Evolutionary conservation across 139 green algal species (phyloP), one percentile per base, ranked within the genome.

Genomic region (Coelastrella sp.): DNA sequence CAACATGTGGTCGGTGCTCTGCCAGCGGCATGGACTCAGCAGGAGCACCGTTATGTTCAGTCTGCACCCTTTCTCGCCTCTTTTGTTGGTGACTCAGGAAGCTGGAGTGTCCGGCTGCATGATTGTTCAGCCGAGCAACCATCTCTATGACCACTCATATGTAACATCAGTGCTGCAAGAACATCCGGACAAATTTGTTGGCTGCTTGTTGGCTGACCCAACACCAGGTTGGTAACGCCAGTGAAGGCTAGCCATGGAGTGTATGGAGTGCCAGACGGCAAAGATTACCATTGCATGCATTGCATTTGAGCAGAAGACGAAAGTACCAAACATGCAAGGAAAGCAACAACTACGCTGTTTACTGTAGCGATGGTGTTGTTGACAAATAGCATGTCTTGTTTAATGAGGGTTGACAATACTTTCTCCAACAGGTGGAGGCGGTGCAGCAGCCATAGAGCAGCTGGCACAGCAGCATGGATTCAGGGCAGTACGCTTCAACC

Each of bases 131-230:
- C 94, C 95, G 15, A 91, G 91, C n/a, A 96, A 96, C 78, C 94
- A 96, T 82, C 80, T 88, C 22, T 96, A 93, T 90, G 95, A 97
- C 92, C 95, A 97, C 80, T 90, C 82, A 7, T 97, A 97, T 81
- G 90, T 97, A 0, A 87, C 68, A 24, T 78, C 81, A 49, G 93
- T 92, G 22, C 73, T 95, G 68, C 49, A 83, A 20, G 19, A n/a
- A 35, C 68, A 96, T 88, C 95, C 95, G 6, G 72, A 58, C 10
- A 89, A 85, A 22, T 96, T 97, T 82, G 86, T 94, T 9, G 94
- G 94, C 20, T 94, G 92, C 89, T 88, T 95, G n/a, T 88, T 97
- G 6, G 95, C 95, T 20, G 91, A 97, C 88, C 95, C 95, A 27
- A 94, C 92, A 19, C 20, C 68, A 35, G 78, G 66, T 72, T 9